Percentiles rank a stretch among this genome's conserved stretches.
phyloP scores from a whole-genome alignment of 306 rosid genomes.

The Ceratonia siliqua region DNA sequence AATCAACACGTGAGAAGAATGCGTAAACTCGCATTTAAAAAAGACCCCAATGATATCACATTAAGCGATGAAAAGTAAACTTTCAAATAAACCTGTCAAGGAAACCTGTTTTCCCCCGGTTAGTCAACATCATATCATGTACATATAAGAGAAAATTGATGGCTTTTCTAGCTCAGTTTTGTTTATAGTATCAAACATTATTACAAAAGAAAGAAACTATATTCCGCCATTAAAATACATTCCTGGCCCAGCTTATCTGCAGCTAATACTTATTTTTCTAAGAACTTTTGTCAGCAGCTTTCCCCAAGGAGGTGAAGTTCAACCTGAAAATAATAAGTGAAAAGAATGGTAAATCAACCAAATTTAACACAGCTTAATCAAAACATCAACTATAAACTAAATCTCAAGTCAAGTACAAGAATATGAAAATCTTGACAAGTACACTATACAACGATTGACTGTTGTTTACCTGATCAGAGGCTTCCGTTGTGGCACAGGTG shows the following conservation, averaged over 20 bases:
- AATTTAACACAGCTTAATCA: conserved; percentile 9
- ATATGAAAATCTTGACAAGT: conserved; percentile 20
- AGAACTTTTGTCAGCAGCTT: conserved; percentile 66
- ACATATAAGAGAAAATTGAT: conserved; percentile 14
- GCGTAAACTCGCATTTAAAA: background rate
- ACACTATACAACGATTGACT: background rate
- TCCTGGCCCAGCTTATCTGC: conserved; percentile 28
- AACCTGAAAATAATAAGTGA: conserved; percentile 57
- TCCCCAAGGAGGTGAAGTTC: conserved; percentile 79
- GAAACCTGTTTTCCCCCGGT: background rate
- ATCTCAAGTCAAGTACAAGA: background rate
- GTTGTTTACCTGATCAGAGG: conserved; percentile 71
- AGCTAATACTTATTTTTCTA: conserved; percentile 32
- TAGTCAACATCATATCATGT: conserved; percentile 26
- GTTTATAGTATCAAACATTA: conserved; percentile 29
- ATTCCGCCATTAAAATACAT: background rate
- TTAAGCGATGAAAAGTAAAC: background rate
- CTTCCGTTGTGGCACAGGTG: conserved; percentile 55
- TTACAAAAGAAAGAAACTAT: conserved; percentile 34
- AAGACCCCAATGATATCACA: background rate
- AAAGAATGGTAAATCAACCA: conserved; percentile 17
- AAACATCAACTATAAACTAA: conserved; percentile 2
- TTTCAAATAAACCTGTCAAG: background rate
- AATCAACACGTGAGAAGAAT: background rate
- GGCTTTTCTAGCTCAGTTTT: conserved; percentile 37